Conservation (phyloP, 331 rosid genomes). For the Erythrophleum ivorense region DNA sequence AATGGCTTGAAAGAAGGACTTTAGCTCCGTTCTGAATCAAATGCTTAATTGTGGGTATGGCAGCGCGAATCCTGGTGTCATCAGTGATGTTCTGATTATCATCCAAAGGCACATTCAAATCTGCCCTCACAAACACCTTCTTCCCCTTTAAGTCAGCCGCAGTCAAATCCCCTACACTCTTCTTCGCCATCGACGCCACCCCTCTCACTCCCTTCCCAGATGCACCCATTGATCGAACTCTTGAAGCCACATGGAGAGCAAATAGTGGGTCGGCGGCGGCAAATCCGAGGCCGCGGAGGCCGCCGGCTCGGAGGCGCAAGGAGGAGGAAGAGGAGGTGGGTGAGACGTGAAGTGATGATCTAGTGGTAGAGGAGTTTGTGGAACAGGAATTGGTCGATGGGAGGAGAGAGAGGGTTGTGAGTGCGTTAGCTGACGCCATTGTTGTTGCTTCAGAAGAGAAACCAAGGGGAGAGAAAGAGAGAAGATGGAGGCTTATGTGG, state of each 20-base stretch:
- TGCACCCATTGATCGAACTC: constrained; percentile 45
- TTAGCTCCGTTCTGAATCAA: constrained; percentile 87
- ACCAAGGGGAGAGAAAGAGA: background rate
- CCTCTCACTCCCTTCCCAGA: constrained; percentile 59
- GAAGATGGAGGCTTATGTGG: constrained; percentile 22
- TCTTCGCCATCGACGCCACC: constrained; percentile 86
- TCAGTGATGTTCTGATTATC: constrained; percentile 94
- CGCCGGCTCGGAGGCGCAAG: constrained; percentile 60
- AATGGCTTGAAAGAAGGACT: constrained; percentile 88
- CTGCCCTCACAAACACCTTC: constrained; percentile 90
- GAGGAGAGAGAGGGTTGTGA: constrained; percentile 47
- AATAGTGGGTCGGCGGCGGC: constrained; percentile 78
- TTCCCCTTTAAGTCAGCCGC: constrained; percentile 82
- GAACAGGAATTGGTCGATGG: constrained; percentile 57
- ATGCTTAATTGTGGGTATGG: constrained; percentile 87
- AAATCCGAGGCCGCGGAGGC: constrained; percentile 71
- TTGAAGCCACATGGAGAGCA: constrained; percentile 63
- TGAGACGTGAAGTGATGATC: constrained; percentile 59
- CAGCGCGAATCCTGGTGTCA: constrained; percentile 97
- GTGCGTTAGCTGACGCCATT: constrained; percentile 7
- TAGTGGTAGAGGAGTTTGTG: constrained; percentile 39
- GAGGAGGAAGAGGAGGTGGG: constrained; percentile 50
- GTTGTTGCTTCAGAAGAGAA: background rate
- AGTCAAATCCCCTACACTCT: constrained; percentile 84
- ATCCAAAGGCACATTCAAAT: constrained; percentile 90